Base-by-base conservation (phyloP, 2,329 filamentous ascomycete genomes). In the Colletotrichum zoysiae region DNA sequence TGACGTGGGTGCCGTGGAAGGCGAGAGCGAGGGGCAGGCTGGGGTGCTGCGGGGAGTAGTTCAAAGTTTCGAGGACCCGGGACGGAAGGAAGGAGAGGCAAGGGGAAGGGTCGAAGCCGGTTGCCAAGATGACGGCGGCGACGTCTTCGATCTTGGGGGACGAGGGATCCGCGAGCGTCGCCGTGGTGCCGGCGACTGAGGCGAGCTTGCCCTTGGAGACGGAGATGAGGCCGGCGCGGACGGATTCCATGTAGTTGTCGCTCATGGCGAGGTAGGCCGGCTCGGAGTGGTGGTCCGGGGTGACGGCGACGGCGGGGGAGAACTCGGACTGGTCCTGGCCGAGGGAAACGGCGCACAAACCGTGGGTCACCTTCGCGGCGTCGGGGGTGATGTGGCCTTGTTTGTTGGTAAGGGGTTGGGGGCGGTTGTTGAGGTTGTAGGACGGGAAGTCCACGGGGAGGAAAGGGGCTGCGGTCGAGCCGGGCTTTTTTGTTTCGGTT, bases 231-330 rank as follows among this genome's bases (percentile, higher is more conserved):
- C 90, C 89, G 0, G 88, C 89, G 42, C 93, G 88, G 18, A 95
- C 92, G 76, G 94, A 94, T 64, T 94, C 91, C 38, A 87, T 81
- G 77, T 97, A 96, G 71, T 87, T 87, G 74, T 94, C 91, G 62
- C 91, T 92, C 65, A 94, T 88, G 11, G 90, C 90, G 7, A 95
- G 82, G 77, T 90, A 93, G 0, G 90, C 87, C 0, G 90, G 90
- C n/a, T 86, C 80, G 2, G 83, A 78, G 4, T 83, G 81, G 26
- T 86, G 79, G 0, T 81, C 76, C 6, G 78, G 79, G 1, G 80
- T 78, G 7, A 88, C 79, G 33, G 71, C 67, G n/a, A 76, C 68
- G 48, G 73, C 57, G 26, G 77, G 80, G 7, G 82, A 88, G 77
- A 88, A 86, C 12, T 85, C 81, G 2, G 83, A 84, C 74, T 92